A percentile compares a stretch with the other conserved stretches of the same genome.
Evolutionary conservation across 208 protist genomes (phyloP).

Genomic region (Leishmania arabica): DNA sequence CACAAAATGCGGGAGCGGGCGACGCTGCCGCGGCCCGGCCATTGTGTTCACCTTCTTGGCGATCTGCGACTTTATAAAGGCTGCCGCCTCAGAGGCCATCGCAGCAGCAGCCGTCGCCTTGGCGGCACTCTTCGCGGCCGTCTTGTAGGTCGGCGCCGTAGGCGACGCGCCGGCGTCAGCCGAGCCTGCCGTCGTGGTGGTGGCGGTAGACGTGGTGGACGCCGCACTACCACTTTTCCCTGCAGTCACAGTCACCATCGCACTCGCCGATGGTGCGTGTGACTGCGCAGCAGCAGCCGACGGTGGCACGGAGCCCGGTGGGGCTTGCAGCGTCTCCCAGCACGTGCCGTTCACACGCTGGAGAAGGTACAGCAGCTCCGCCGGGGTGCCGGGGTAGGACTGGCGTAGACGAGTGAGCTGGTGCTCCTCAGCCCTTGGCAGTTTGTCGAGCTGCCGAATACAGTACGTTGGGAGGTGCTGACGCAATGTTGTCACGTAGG

Average conservation of each 20-base stretch:
- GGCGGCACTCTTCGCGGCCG: not conserved
- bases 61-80: slow-evolving; percentile 36
- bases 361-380: slow-evolving; percentile 50
- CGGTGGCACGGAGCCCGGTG: slow-evolving; percentile 4
- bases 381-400: slow-evolving; percentile 40
- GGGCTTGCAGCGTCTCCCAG: slow-evolving; percentile 38
- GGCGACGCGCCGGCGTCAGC: not conserved
- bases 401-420: slow-evolving; percentile 39
- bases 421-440: slow-evolving; percentile 41
- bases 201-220: not conserved
- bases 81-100: slow-evolving; percentile 20
- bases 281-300: not conserved
- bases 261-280: not conserved
- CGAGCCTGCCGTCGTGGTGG: not conserved
- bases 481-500: slow-evolving; percentile 67
- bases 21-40: not conserved
- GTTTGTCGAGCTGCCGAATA: slow-evolving; percentile 54
- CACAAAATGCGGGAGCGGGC: slow-evolving; percentile 32
- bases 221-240: not conserved
- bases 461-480: slow-evolving; percentile 57
- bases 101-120: slow-evolving; percentile 18
- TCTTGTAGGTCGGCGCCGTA: not conserved
- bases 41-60: slow-evolving; percentile 17
- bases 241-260: not conserved
- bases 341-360: slow-evolving; percentile 56